Base-by-base conservation (phyloP, 2,329 filamentous ascomycete species). In the Beauveria sp. region DNA sequence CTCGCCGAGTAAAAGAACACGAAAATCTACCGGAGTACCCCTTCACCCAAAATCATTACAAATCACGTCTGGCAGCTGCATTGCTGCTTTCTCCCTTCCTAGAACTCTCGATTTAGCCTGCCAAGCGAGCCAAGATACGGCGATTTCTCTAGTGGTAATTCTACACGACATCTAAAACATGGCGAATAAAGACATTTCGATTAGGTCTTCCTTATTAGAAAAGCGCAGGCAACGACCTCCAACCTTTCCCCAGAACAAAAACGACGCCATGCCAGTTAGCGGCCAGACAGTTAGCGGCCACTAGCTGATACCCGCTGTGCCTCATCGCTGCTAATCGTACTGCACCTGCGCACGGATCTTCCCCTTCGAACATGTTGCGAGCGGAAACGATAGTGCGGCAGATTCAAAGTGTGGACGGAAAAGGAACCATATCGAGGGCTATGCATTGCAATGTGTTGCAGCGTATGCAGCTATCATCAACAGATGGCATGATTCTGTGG, bases 371-470 rank as follows among this genome's bases (percentile, higher is more conserved):
- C 56, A 30, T 20, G 50, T 52, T 26, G 30, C 56, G 28, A 58
- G 55, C 55, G 37, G 55, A 58, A 58, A 58, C 55, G 20, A 30
- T 58, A 34, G 55, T 50, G 44, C 55, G 48, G 55, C 55, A 58
- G 55, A 26, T 51, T 24, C 16, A 40, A 50, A 10, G 10, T n/a
- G 43, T 41, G 5, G 41, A 40, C 51, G 26, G 34, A n/a, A n/a
- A 34, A 24, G 18, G 5, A 10, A 10, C 43, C 9, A 34, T 24
- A 14, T 37, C 12, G 12, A 56, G 3, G 12, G 30, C 30, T 34
- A 34, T 34, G 44, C 43, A 18, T 20, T 37, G 12, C 20, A 16
- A 20, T 26, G 43, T 37, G 28, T 20, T 48, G 16, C 28, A n/a
- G 28, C 14, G 14, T 8, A n/a, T 24, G 7, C 40, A 55, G 18